These are phyloP conservation scores for Fusarium metavorans DNA, from an alignment of 2,329 filamentous ascomycete genomes.

Conservation along the genomic window DNA sequence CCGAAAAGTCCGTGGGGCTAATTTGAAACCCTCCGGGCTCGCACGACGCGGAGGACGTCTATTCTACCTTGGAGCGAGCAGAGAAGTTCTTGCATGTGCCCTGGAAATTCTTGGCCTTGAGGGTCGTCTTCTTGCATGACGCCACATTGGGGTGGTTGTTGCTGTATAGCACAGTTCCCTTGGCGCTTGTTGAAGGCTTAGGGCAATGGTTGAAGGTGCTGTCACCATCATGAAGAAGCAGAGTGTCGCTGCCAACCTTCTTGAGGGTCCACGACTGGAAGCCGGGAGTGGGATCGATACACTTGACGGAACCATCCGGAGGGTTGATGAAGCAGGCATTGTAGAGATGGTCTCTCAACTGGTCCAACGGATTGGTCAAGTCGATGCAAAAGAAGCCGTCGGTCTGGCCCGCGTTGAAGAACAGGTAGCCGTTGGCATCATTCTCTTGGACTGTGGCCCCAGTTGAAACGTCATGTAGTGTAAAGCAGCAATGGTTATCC, in stretches of 20 bases:
- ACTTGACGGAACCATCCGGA: conserved; percentile 44
- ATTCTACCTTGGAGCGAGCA: conserved; percentile 8
- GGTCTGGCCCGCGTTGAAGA: conserved; percentile 40
- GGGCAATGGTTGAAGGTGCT: conserved; percentile 45
- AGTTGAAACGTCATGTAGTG: conserved; percentile 42
- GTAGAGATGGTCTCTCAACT: conserved; percentile 45
- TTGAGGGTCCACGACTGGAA: conserved; percentile 45
- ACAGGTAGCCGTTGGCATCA: conserved; percentile 40
- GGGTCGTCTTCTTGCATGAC: conserved; percentile 40
- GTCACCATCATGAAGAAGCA: conserved; percentile 43
- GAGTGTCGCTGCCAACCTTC: conserved; percentile 28
- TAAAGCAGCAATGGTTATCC: conserved; percentile 48
- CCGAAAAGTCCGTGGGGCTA: neutral
- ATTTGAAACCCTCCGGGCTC: conserved; percentile 2
- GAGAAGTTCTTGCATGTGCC: conserved; percentile 43
- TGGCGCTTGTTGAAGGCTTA: conserved; percentile 16
- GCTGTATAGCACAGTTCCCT: conserved; percentile 43
- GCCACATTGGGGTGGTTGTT: conserved; percentile 22
- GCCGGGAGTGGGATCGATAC: conserved; percentile 49
- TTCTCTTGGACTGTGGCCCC: conserved; percentile 45
- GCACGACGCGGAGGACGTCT: neutral
- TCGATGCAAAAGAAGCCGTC: conserved; percentile 50
- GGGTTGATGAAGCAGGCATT: conserved; percentile 50
- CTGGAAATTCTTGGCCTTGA: conserved; percentile 43
- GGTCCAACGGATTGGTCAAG: conserved; percentile 34